Evolutionary conservation across 1,139 yeast species (phyloP), one percentile per base, ranked within the genome.

Genomic region (Sugiyamaella xylanicola): DNA sequence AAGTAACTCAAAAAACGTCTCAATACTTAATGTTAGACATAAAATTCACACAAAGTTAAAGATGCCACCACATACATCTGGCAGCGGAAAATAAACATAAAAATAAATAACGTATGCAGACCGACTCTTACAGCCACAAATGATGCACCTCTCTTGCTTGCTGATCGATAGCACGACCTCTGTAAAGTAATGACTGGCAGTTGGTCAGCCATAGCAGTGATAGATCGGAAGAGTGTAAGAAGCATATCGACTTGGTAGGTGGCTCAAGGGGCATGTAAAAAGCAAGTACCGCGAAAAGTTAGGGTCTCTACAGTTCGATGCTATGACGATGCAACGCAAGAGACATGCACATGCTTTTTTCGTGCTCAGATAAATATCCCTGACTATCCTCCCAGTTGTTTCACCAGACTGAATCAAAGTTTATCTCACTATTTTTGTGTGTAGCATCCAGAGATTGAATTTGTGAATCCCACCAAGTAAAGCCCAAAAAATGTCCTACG

Each of bases 401-500:
- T n/a, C 15, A 32, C 8, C 8, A 32, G 37, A 29, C 8, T 17
- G 9, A 19, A 45, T 29, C 35, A 22, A 29, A n/a, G 36, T 45
- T 32, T 45, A 25, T 25, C 29, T 25, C 35, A 16, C n/a, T 8
- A 3, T 17, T 32, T 45, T 45, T 29, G 35, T 45, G 17, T 45
- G 29, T 11, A 20, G 2, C 15, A 32, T 32, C 37, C 37, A n/a
- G 15, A 32, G 13, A 32, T 4, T 25, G 37, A 21, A 21, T 21
- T 22, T 42, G 45, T 22, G 19, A 4, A 16, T 16, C 16, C 42
- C 16, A 37, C 37, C 37, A 8, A 8, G n/a, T 32, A n/a, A 32
- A 8, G 13, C 8, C 7, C 20, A 17, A 29, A 25, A 13, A 45
- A 61, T 61, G 64, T 61, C 64, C 52, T 61, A 61, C 56, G 64